Evolutionary conservation across 2,329 filamentous ascomycete genomes (phyloP), one percentile per base, ranked within the genome.

Genomic region (Cryphonectria carpinicola): DNA sequence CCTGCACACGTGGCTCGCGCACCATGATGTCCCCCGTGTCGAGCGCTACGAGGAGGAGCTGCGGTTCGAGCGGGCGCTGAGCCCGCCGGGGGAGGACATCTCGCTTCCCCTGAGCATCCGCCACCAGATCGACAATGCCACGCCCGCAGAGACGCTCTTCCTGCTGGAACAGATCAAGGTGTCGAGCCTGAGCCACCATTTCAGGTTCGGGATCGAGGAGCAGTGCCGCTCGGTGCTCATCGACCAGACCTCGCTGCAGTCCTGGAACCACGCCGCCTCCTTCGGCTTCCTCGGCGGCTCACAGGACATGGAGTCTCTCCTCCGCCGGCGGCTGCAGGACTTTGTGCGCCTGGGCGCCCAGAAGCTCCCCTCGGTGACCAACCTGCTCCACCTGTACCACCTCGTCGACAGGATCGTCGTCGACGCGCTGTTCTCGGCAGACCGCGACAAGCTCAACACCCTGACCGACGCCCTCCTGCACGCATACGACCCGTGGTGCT

Each of bases 1-100:
- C 43, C 71, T 82, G 14, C 81, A 82, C 70, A 79, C 80, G 4
- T 82, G 79, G 77, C 73, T 82, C 17, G 81, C 81, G 6, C 81
- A 82, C 67, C 76, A 78, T 60, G 79, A 78, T 1, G 74, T 80
- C 25, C 71, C 79, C 1, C 77, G 81, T 0, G 73, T 77, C 14
- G 74, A 78, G 46, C 76, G 80, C n/a, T 79, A 78, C 64, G 76
- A 79, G 62, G 73, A 78, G 32, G 80, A 81, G 70, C 28, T 76
- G 37, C 74, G 72, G 1, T 71, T 81, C 5, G 78, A 78, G 66
- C 68, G 71, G 17, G 70, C 70, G 6, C 71, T 72, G 22, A 71
- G 64, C 61, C 39, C 68, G 0, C 63, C 56, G 1, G 60, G 46
- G 1, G 60, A 58, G 4, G 56, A 28, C 13, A 43, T 70, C 1